Evolutionary conservation across 2,329 filamentous ascomycete genomes (phyloP).

Genomic region (Cladosporium sp.): DNA sequence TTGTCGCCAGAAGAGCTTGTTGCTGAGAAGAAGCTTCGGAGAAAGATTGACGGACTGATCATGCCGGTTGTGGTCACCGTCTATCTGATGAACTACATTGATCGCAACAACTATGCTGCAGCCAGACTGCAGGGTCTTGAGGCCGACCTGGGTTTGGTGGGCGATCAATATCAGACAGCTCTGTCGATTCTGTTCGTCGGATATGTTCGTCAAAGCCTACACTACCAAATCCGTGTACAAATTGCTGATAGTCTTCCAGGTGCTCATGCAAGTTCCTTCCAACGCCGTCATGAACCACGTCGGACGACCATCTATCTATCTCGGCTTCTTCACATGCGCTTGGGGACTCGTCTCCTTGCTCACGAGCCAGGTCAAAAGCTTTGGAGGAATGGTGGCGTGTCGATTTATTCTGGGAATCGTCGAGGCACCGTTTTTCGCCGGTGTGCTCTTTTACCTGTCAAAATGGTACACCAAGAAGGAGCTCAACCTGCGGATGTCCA

Average conservation of each 20-base stretch:
- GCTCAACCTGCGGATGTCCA: slow-evolving; percentile 46
- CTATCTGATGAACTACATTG: slow-evolving; percentile 33
- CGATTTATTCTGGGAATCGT: slow-evolving; percentile 39
- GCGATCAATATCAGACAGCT: slow-evolving; percentile 40
- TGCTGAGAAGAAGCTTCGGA: slow-evolving; percentile 55
- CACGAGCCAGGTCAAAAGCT: slow-evolving; percentile 33
- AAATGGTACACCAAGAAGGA: slow-evolving; percentile 53
- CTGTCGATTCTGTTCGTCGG: slow-evolving; percentile 43
- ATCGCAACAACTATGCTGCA: slow-evolving; percentile 58
- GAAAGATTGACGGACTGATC: slow-evolving; percentile 67
- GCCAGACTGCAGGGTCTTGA: slow-evolving; percentile 63
- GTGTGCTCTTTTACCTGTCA: slow-evolving; percentile 44
- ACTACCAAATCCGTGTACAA: neutral
- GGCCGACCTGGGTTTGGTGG: slow-evolving; percentile 52
- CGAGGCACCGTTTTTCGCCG: slow-evolving; percentile 44
- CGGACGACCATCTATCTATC: slow-evolving; percentile 29
- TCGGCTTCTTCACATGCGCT: slow-evolving; percentile 30
- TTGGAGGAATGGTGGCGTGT: slow-evolving; percentile 33
- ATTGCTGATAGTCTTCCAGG: neutral
- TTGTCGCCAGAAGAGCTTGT: slow-evolving; percentile 30
- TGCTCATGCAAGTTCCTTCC: slow-evolving; percentile 34
- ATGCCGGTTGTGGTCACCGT: slow-evolving; percentile 69
- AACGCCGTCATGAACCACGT: slow-evolving; percentile 36
- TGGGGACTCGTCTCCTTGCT: slow-evolving; percentile 33
- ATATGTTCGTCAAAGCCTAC: slow-evolving; percentile 16